Evolutionary conservation across 1,284 basidiomycete species (phyloP).

Genomic region (Moesziomyces antarcticus): DNA sequence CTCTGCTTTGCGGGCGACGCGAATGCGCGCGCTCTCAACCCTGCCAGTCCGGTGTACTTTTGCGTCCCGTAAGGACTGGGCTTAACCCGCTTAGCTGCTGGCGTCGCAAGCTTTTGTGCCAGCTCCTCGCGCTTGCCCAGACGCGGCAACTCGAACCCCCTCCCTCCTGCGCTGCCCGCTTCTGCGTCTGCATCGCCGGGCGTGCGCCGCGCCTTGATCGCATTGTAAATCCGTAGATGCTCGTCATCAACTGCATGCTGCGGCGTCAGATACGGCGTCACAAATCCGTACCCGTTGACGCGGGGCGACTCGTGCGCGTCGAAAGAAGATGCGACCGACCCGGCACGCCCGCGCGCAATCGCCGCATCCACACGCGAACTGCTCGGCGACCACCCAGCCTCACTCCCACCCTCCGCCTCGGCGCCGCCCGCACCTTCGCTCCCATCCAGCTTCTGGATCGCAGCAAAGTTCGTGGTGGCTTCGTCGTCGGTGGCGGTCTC

Average conservation of each 20-base stretch:
- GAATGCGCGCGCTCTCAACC: constrained; percentile 7
- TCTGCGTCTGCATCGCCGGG: not conserved
- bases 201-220: constrained; percentile 11
- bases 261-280: constrained; percentile 45
- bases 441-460: constrained; percentile 6
- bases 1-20: constrained; percentile 7
- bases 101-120: constrained; percentile 11
- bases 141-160: constrained; percentile 19
- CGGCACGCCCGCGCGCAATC: constrained; percentile 37
- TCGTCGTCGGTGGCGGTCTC: not conserved
- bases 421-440: not conserved
- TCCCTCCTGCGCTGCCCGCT: not conserved
- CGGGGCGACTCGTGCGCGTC: constrained; percentile 20
- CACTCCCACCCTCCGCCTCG: constrained; percentile 15
- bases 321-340: constrained; percentile 2
- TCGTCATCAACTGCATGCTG: constrained; percentile 14
- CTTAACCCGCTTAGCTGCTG: not conserved
- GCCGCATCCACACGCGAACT: constrained; percentile 60
- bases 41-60: constrained; percentile 23
- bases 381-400: constrained; percentile 39
- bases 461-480: constrained; percentile 18
- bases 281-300: constrained; percentile 59
- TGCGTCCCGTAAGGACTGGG: constrained; percentile 25
- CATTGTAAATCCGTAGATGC: constrained; percentile 31
- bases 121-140: constrained; percentile 15